Evolutionary conservation across 495 filamentous ascomycete species (phyloP).

Genomic region (Pyrenula aspistea): DNA sequence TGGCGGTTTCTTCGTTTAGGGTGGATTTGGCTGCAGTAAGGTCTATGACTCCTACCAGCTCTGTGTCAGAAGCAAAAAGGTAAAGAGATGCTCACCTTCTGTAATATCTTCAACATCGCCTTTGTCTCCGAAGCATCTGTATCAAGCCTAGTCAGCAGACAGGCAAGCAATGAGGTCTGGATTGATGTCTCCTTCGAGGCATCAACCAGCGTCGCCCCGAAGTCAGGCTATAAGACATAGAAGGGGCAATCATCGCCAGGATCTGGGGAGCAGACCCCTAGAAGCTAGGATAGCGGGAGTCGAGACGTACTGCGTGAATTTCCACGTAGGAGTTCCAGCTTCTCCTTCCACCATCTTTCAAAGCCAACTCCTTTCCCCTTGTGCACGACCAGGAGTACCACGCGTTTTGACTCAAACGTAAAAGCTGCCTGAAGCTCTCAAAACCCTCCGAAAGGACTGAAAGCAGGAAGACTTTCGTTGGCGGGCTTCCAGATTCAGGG

Average conservation of each 20-base stretch:
- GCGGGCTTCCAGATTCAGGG: background rate
- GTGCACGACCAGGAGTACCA: slow-evolving; percentile 1
- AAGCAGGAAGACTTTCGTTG: background rate
- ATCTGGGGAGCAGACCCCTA: no score
- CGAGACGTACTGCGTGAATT: slow-evolving; percentile 94
- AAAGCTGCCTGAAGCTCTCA: no score
- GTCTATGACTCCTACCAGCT: no score
- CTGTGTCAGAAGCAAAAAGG: no score
- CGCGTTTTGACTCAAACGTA: background rate
- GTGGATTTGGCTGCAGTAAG: background rate
- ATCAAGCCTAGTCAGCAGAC: slow-evolving; percentile 1
- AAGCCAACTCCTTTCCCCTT: slow-evolving; percentile 18
- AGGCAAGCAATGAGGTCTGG: background rate
- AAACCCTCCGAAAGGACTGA: no score
- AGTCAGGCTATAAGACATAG: no score
- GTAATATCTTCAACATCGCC: slow-evolving; percentile 99
- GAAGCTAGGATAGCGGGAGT: slow-evolving; percentile 13
- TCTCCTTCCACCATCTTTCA: slow-evolving; percentile 95
- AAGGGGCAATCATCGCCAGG: no score
- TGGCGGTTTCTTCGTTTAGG: no score
- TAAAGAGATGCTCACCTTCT: slow-evolving; percentile 73
- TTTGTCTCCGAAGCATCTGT: slow-evolving; percentile 97
- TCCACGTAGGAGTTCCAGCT: slow-evolving; percentile 89
- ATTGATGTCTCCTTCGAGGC: no score
- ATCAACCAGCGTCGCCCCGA: no score